Conservation (phyloP, 2,329 filamentous ascomycete genomes). For the Diaporthe caulivora region DNA sequence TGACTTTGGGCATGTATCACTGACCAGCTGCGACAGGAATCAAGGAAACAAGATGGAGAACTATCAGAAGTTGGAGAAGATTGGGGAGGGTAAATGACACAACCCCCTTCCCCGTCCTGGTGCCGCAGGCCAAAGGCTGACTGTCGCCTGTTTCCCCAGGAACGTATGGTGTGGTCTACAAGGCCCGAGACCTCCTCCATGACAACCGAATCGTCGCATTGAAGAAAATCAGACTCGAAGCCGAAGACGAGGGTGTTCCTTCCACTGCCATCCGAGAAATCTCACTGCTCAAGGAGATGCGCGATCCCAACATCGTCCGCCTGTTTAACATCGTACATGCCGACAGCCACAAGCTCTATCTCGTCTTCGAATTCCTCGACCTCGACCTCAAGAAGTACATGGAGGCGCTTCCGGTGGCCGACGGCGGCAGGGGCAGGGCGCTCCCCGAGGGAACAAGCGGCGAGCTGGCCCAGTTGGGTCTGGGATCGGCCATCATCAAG, state of each 20-base stretch:
- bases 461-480: slow-evolving; percentile 73
- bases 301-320: slow-evolving; percentile 86
- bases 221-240: slow-evolving; percentile 93
- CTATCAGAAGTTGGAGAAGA: slow-evolving; percentile 86
- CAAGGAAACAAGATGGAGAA: slow-evolving; percentile 56
- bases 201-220: slow-evolving; percentile 86
- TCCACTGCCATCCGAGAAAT: slow-evolving; percentile 93
- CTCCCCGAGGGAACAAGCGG: slow-evolving; percentile 79
- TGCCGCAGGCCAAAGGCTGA: background rate
- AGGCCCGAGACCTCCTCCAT: slow-evolving; percentile 84
- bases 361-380: slow-evolving; percentile 90
- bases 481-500: slow-evolving; percentile 86
- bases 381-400: slow-evolving; percentile 94
- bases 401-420: slow-evolving; percentile 84
- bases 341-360: slow-evolving; percentile 91
- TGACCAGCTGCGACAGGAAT: slow-evolving; percentile 23
- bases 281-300: slow-evolving; percentile 92
- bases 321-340: slow-evolving; percentile 91
- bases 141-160: slow-evolving; percentile 61
- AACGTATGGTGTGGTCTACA: slow-evolving; percentile 93
- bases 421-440: slow-evolving; percentile 85
- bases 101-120: background rate
- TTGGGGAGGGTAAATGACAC: slow-evolving; percentile 75
- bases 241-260: slow-evolving; percentile 90
- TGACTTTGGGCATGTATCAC: background rate